Evolutionary conservation across 768 basidiomycete species (phyloP), one percentile per base, ranked within the genome.

Genomic region (Lyophyllum shimeji): DNA sequence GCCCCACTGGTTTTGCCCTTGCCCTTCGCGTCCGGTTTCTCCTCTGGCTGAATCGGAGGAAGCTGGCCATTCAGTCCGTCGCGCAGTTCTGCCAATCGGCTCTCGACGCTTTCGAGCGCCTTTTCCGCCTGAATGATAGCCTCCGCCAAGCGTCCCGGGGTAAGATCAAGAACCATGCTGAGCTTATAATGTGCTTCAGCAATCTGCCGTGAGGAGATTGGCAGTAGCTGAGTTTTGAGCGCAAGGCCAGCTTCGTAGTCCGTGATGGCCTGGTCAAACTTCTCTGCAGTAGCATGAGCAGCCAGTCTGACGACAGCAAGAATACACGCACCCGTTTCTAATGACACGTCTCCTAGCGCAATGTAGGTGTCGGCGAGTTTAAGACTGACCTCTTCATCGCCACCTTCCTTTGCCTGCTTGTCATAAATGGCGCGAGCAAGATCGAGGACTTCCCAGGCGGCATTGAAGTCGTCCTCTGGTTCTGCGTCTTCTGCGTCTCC

Each of bases 381-480:
- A 51, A 96, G 80, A 66, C 82, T 86, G 33, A 83, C 70, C 52
- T 82, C 80, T 13, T 89, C 86, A 42, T 82, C 79, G 24, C 80
- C 82, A 8, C 78, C 77, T 5, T 78, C 74, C 11, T 70, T 65
- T 18, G 76, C 75, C 58, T 81, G 79, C 69, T 88, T 89, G 60
- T 86, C 84, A 64, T 92, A 95, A 56, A 96, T 87, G 11, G 87
- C 84, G 39, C 95, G 81, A 20, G 96, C 95, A 53, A 96, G 84
- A 63, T 99, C 97, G n/a, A 99, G 78, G 2, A 96, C 88, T 67
- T 97, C 92, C 95, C 96, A 99, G 12, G 97, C 94, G 23, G 93
- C 93, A 61, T 96, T 97, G 70, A 97, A 97, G 65, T 98, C 97
- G 63, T 99, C 97, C 64, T 97, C 96, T 0, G 92, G 93, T 63